Conservation (phyloP, 306 rosid species). For the Trifolium pratense region DNA sequence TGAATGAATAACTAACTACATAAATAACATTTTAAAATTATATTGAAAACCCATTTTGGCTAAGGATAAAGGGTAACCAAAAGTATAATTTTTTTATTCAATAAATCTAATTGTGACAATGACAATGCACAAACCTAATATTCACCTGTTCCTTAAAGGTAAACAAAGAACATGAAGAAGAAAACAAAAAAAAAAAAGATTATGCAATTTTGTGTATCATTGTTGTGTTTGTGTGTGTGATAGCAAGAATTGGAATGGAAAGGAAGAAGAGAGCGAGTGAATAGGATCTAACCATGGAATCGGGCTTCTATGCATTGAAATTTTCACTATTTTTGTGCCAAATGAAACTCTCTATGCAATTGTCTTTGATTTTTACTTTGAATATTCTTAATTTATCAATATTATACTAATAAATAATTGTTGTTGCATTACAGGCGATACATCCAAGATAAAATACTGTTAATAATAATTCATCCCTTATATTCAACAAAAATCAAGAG, state of each 20-base stretch:
- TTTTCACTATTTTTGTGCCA: constrained; percentile 32
- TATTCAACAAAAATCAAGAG: too few relatives aligned
- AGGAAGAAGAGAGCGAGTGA: constrained; percentile 37
- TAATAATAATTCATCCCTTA: too few relatives aligned
- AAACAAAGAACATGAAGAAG: background rate
- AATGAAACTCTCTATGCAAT: background rate
- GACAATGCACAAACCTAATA: background rate
- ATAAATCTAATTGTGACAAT: background rate
- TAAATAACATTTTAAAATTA: background rate
- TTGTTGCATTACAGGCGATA: too few relatives aligned
- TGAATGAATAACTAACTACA: background rate
- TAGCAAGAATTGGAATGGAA: constrained; percentile 1
- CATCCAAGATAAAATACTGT: too few relatives aligned
- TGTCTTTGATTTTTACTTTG: background rate
- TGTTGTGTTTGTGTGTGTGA: background rate
- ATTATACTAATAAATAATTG: too few relatives aligned
- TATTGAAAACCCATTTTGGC: background rate
- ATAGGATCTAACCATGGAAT: constrained; percentile 48
- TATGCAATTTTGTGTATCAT: background rate
- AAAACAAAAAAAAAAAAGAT: background rate
- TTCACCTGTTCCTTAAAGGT: background rate
- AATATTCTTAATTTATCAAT: background rate
- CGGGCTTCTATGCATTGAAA: constrained; percentile 38
- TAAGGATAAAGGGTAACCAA: constrained; percentile 12
- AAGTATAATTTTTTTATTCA: background rate